Conservation (phyloP, 208 protist genomes). For the Acanthamoeba triangularis region DNA sequence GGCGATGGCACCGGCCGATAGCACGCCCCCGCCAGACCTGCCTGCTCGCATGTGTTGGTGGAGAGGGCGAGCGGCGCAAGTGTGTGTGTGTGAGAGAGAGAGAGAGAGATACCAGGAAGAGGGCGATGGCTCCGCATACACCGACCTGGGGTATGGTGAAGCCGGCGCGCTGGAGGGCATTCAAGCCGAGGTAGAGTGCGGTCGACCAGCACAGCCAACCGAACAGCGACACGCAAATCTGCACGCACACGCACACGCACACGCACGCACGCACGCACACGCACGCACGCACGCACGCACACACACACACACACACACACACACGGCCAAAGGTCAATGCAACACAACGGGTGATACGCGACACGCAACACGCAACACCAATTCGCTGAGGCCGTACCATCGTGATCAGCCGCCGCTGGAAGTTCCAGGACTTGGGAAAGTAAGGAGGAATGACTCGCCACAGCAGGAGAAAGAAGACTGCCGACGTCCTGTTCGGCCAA, state of each 20-base stretch:
- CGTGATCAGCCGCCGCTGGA: background rate
- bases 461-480: constrained; percentile 27
- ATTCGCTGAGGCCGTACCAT: background rate
- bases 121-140: background rate
- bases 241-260: background rate
- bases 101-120: background rate
- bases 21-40: constrained; percentile 7
- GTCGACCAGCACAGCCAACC: constrained; percentile 23
- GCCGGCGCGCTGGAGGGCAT: background rate
- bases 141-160: constrained; percentile 33
- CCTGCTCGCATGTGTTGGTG: background rate
- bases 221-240: constrained; percentile 4
- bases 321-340: too few species aligned
- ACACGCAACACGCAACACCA: background rate
- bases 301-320: too few species aligned
- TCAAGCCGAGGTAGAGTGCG: background rate
- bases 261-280: background rate
- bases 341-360: background rate
- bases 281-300: background rate
- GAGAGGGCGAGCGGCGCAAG: too few species aligned
- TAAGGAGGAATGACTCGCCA: constrained; percentile 41
- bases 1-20: constrained; percentile 29
- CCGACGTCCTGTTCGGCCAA: background rate
- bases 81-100: too few species aligned
- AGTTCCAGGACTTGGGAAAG: background rate